phyloP scores from a whole-genome alignment of 2,329 filamentous ascomycete species.

The Neonectria coccinea region DNA sequence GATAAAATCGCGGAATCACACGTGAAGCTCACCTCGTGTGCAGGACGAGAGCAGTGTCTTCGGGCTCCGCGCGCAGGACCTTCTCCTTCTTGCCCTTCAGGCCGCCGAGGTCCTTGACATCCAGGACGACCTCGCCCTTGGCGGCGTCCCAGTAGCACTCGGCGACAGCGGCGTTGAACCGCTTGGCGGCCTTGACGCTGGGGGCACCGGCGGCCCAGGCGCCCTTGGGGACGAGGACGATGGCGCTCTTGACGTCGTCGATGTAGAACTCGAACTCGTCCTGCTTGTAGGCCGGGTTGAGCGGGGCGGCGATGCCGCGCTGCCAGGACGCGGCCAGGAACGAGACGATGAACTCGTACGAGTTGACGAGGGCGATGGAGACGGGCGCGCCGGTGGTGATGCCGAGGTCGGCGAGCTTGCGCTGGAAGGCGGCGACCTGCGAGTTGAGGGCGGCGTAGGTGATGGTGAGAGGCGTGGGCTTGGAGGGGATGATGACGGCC shows the following conservation, averaged over 20 bases:
- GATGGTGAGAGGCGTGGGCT: slow-evolving; percentile 70
- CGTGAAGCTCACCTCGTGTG: slow-evolving; percentile 71
- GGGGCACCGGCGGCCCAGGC: slow-evolving; percentile 74
- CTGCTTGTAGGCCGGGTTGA: slow-evolving; percentile 91
- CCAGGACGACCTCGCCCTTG: slow-evolving; percentile 75
- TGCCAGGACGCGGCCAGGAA: slow-evolving; percentile 91
- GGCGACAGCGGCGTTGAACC: slow-evolving; percentile 85
- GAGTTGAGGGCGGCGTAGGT: slow-evolving; percentile 75
- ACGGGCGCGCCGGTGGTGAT: slow-evolving; percentile 77
- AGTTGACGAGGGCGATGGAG: slow-evolving; percentile 86
- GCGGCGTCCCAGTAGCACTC: slow-evolving; percentile 83
- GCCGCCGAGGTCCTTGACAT: slow-evolving; percentile 81
- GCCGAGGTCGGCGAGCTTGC: slow-evolving; percentile 80
- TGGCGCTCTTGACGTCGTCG: slow-evolving; percentile 82
- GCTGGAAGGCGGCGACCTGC: slow-evolving; percentile 78
- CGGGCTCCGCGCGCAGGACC: slow-evolving; percentile 67
- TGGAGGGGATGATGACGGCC: slow-evolving; percentile 80
- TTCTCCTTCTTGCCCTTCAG: slow-evolving; percentile 61
- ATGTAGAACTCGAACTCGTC: slow-evolving; percentile 94
- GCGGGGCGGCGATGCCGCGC: slow-evolving; percentile 83
- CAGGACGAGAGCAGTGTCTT: slow-evolving; percentile 83
- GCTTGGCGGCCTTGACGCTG: slow-evolving; percentile 80
- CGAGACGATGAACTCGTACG: slow-evolving; percentile 87
- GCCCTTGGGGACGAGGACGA: slow-evolving; percentile 81
- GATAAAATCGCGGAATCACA: not conserved